Base-by-base conservation (phyloP, 352 stramenopile species). In the Pythium dissimile region DNA sequence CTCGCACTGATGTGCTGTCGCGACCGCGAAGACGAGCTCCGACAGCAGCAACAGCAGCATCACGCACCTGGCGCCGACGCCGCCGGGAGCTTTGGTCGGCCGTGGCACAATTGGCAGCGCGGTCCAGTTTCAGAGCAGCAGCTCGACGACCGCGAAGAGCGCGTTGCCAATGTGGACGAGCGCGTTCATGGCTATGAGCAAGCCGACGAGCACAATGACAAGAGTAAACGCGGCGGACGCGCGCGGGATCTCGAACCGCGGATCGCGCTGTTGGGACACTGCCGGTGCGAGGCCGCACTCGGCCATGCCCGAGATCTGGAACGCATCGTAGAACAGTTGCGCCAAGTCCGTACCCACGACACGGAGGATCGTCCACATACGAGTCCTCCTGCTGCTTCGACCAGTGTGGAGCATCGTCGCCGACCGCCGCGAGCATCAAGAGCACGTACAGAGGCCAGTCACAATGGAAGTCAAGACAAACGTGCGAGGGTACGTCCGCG, bases 271-370 rank as follows among this genome's bases (percentile, higher is more conserved):
- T 18, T 80, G 68, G 53, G 96, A 91, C n/a, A 88, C 59, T 8
- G 16, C 27, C 62, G 82, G 5, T 71, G 90, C 13, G 82, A 73
- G 46, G 93, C 83, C 18, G 82, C 62, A 31, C 72, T 75, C 2
- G 86, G 88, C 24, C 71, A 83, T 77, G 23, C 64, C 63, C 1
- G 35, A 59, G n/a, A 97, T 41, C 68, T 94, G 76, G 57, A 83
- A 95, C n/a, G 84, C 69, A 67, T 97, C 82, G 13, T 68, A 72
- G 12, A 74, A 91, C 62, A 97, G 87, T 62, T 95, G 88, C 6
- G 81, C 77, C 66, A 92, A 71, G 66, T 95, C 97, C 34, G 94
- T 63, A 13, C 82, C 90, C 41, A 94, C 72, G 43, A 88, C 92
- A 8, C 64, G 80, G 39, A 89, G 75, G 34, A 84, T 73, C 8